phyloP scores from a whole-genome alignment of 805 yeast species.

The Phaffomyces thermotolerans region DNA sequence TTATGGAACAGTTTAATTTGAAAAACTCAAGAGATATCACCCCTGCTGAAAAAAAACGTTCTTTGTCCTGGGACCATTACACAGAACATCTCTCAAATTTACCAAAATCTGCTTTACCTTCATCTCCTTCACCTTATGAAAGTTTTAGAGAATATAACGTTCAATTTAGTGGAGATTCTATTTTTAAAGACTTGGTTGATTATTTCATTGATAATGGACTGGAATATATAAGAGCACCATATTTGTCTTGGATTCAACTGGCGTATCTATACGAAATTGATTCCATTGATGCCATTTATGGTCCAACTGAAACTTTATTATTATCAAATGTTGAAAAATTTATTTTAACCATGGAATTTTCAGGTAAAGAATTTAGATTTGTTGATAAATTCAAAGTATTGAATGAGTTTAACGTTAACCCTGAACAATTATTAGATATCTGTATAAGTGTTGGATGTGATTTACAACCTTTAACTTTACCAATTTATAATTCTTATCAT shows the following conservation, averaged over 20 bases:
- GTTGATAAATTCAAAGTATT: constrained; percentile 54
- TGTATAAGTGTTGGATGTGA: constrained; percentile 74
- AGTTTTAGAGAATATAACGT: constrained; percentile 46
- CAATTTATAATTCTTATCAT: constrained; percentile 29
- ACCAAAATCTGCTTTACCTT: constrained; percentile 16
- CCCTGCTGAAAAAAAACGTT: constrained; percentile 32
- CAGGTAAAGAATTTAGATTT: constrained; percentile 56
- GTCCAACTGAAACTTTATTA: constrained; percentile 74
- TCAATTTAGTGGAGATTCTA: constrained; percentile 42
- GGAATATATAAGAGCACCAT: constrained; percentile 76
- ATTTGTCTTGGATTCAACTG: constrained; percentile 71
- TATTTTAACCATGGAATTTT: constrained; percentile 64
- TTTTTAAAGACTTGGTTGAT: constrained; percentile 47
- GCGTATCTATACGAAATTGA: constrained; percentile 54
- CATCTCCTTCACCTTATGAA: constrained; percentile 30
- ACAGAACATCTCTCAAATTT: constrained; percentile 6
- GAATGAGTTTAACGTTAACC: constrained; percentile 50
- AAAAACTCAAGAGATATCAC: constrained; percentile 30
- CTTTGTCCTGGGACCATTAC: constrained; percentile 37
- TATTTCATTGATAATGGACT: constrained; percentile 49
- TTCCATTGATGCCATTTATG: constrained; percentile 68
- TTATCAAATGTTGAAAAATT: constrained; percentile 57
- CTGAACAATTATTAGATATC: constrained; percentile 67
- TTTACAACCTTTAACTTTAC: constrained; percentile 59
- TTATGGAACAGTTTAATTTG: constrained; percentile 27